These are phyloP conservation scores for Pichia thaimueangensis DNA, from an alignment of 805 yeast genomes.

Conservation along the genomic window DNA sequence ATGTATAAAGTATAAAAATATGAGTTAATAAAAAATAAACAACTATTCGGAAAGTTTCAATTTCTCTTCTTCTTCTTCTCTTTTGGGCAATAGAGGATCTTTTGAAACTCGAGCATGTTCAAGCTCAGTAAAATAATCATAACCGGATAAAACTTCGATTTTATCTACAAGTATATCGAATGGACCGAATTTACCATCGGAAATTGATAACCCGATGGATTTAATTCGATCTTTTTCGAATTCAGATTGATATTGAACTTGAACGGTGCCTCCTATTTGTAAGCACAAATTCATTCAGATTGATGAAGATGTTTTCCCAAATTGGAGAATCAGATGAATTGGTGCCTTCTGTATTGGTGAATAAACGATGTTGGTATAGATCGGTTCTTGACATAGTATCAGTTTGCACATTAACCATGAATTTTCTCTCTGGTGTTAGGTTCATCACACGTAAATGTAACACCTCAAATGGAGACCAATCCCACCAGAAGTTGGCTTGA, in stretches of 20 bases:
- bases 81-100: conserved; percentile 7
- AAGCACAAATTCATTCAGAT: conserved; percentile 71
- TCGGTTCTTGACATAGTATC: conserved; percentile 74
- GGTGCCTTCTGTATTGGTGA: conserved; percentile 33
- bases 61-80: neutral
- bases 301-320: conserved; percentile 81
- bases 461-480: conserved; percentile 58
- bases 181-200: conserved; percentile 75
- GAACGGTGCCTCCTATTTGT: conserved; percentile 69
- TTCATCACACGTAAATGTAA: conserved; percentile 67
- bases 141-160: conserved; percentile 62
- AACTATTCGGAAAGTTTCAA: conserved; percentile 1
- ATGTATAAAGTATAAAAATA: neutral
- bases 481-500: conserved; percentile 50
- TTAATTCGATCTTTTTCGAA: conserved; percentile 60
- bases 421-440: conserved; percentile 50
- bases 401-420: conserved; percentile 74
- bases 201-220: conserved; percentile 71
- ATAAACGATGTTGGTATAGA: conserved; percentile 75
- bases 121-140: conserved; percentile 38
- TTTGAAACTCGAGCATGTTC: conserved; percentile 30
- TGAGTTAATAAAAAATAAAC: neutral
- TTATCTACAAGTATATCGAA: conserved; percentile 63
- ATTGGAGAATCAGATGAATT: conserved; percentile 39
- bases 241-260: conserved; percentile 47